phyloP scores from a whole-genome alignment of 352 stramenopile species.

The Globisporangium camurandrum region DNA sequence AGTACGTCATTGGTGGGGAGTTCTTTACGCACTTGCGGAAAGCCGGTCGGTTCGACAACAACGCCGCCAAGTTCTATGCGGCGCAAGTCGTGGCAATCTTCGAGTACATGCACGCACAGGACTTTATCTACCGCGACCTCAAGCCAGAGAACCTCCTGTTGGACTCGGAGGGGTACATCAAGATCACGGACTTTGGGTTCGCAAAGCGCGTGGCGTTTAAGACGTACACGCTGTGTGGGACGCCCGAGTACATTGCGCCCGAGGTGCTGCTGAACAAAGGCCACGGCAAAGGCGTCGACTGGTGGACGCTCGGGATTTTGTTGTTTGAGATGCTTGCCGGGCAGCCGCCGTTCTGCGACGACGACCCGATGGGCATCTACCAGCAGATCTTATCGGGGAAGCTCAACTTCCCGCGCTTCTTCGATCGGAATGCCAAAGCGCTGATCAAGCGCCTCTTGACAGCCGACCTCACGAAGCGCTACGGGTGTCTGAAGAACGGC shows the following conservation, averaged over 20 bases:
- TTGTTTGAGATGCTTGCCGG: slow-evolving; percentile 97
- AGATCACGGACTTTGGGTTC: slow-evolving; percentile 94
- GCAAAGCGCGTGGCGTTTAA: slow-evolving; percentile 94
- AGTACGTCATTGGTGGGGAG: slow-evolving; percentile 96
- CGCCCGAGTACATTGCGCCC: slow-evolving; percentile 90
- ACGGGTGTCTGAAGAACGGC: slow-evolving; percentile 94
- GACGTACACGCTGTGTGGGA: slow-evolving; percentile 92
- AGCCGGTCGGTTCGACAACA: slow-evolving; percentile 91
- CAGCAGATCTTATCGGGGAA: slow-evolving; percentile 93
- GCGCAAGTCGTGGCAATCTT: slow-evolving; percentile 94
- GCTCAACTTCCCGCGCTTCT: slow-evolving; percentile 92
- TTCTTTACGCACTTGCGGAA: slow-evolving; percentile 96
- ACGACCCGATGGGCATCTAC: slow-evolving; percentile 96
- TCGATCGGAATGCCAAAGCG: slow-evolving; percentile 93
- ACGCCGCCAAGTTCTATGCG: slow-evolving; percentile 89
- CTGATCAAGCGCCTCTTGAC: slow-evolving; percentile 96
- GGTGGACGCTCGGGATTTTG: slow-evolving; percentile 95
- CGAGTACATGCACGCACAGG: slow-evolving; percentile 93
- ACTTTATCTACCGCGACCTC: slow-evolving; percentile 97
- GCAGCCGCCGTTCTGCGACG: slow-evolving; percentile 94
- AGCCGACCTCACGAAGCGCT: slow-evolving; percentile 94
- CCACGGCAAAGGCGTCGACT: slow-evolving; percentile 90
- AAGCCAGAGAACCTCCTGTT: slow-evolving; percentile 95
- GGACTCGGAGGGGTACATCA: slow-evolving; percentile 93
- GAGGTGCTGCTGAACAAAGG: slow-evolving; percentile 89